Evolutionary conservation across 345 rosid species (phyloP).

Genomic region (Theobroma cacao): DNA sequence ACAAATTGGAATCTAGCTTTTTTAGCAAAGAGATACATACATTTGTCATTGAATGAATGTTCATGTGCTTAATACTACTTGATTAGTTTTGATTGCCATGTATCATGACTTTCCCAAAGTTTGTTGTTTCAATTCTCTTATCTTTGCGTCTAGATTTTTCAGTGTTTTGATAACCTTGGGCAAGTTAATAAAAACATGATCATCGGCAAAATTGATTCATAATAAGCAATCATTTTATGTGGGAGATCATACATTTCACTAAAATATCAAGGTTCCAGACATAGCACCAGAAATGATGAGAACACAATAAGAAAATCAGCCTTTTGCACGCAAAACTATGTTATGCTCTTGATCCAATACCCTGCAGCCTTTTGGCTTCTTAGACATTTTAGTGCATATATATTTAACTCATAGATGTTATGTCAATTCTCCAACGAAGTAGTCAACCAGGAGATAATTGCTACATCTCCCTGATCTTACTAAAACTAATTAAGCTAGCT

Average conservation of each 20-base stretch:
- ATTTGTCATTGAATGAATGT: too few relatives aligned
- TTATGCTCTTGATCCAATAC: conserved; percentile 7
- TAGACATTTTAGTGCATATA: not conserved
- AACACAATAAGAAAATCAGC: not conserved
- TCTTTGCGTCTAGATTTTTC: not conserved
- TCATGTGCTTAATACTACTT: too few relatives aligned
- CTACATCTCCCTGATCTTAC: not conserved
- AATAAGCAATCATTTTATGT: not conserved
- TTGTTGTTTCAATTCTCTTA: not conserved
- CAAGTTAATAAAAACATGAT: not conserved
- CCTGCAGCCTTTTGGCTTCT: not conserved
- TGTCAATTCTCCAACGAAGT: not conserved
- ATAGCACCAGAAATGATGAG: not conserved
- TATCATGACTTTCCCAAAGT: not conserved
- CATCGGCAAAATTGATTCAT: not conserved
- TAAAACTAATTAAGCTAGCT: not conserved
- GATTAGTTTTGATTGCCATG: too few relatives aligned
- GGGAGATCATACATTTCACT: not conserved
- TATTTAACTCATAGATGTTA: not conserved
- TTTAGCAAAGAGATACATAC: too few relatives aligned
- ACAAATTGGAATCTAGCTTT: too few relatives aligned
- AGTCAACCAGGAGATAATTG: not conserved
- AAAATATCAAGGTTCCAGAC: not conserved
- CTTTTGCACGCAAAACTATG: not conserved
- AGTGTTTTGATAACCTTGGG: not conserved